Conservation (phyloP, 805 yeast genomes). For the Tetrapisispora nanseiensis region DNA sequence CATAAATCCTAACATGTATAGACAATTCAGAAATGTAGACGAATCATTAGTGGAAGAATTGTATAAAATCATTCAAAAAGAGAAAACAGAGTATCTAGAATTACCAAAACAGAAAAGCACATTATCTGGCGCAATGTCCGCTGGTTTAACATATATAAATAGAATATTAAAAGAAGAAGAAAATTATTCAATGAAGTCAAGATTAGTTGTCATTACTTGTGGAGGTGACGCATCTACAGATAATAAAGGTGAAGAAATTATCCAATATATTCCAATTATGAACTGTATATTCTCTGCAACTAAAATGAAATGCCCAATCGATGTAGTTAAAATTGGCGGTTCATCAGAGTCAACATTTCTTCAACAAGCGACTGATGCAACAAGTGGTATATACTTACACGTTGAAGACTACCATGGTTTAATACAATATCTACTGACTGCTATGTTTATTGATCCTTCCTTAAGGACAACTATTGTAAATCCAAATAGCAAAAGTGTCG, state of each 20-base stretch:
- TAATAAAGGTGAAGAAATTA: slow-evolving; percentile 41
- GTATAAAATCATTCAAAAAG: slow-evolving; percentile 35
- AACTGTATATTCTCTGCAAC: slow-evolving; percentile 94
- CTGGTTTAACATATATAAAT: slow-evolving; percentile 74
- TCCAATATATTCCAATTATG: slow-evolving; percentile 88
- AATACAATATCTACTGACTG: slow-evolving; percentile 72
- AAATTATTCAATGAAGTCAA: slow-evolving; percentile 43
- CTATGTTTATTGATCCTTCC: slow-evolving; percentile 79
- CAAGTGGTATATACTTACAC: slow-evolving; percentile 76
- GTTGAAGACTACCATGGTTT: slow-evolving; percentile 64
- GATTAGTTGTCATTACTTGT: slow-evolving; percentile 44
- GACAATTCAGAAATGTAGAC: slow-evolving; percentile 75
- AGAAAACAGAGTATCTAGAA: slow-evolving; percentile 12
- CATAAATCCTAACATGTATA: slow-evolving; percentile 59
- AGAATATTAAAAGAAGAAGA: slow-evolving; percentile 45
- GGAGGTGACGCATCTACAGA: slow-evolving; percentile 46
- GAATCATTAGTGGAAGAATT: slow-evolving; percentile 57
- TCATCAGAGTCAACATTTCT: slow-evolving; percentile 59
- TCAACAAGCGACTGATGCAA: slow-evolving; percentile 94
- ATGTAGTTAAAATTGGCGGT: slow-evolving; percentile 66
- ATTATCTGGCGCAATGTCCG: slow-evolving; percentile 69
- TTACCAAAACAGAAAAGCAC: slow-evolving; percentile 36
- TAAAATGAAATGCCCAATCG: slow-evolving; percentile 80
- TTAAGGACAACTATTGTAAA: slow-evolving; percentile 64
- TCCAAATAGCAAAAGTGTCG: slow-evolving; percentile 79